Evolutionary conservation across 805 yeast genomes (phyloP), one percentile per base, ranked within the genome.

Genomic region (Zygosaccharomyces lentus): DNA sequence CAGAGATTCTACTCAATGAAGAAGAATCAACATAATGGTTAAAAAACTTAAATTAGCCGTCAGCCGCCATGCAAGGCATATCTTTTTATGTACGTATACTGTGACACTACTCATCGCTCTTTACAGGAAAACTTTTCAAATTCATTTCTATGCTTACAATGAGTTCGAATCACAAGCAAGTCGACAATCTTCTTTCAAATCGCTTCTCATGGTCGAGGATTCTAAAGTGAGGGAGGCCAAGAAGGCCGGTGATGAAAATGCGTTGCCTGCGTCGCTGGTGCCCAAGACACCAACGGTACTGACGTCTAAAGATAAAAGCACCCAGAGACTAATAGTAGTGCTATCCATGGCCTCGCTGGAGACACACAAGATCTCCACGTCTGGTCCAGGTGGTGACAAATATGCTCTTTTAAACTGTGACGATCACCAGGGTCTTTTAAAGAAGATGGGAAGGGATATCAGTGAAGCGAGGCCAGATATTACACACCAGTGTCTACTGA

Each of bases 381-480:
- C 82, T 16, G 87, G 88, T 12, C 78, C 82, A 8, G 81, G 84
- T 41, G 95, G 91, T 42, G 98, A 93, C 63, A 88, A 93, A 66
- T 93, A 84, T 62, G 97, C 96, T 0, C 71, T 93, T 50, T 75
- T 93, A 61, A 93, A 93, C 72, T 93, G 99, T 74, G 99, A 93
- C 67, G 99, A 93, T 65, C 99, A 93, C 66, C 99, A 93, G 71
- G 97, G 97, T 12, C 73, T 91, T 43, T 73, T 93, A 59, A 84
- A 91, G 66, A 91, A 89, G 65, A 88, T 91, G 95, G 96, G 95
- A 43, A 80, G 98, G 64, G 98, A 93, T 63, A 91, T 93, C 53
- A 87, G 96, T 40, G 99, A 93, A 64, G 98, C 97, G 6, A 81
- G 99, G 67, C 99, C 99, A n/a, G 99, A 93, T 67, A 93, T 93